Base-by-base conservation (phyloP, 345 rosid species). In the Clarkia xantiana region DNA sequence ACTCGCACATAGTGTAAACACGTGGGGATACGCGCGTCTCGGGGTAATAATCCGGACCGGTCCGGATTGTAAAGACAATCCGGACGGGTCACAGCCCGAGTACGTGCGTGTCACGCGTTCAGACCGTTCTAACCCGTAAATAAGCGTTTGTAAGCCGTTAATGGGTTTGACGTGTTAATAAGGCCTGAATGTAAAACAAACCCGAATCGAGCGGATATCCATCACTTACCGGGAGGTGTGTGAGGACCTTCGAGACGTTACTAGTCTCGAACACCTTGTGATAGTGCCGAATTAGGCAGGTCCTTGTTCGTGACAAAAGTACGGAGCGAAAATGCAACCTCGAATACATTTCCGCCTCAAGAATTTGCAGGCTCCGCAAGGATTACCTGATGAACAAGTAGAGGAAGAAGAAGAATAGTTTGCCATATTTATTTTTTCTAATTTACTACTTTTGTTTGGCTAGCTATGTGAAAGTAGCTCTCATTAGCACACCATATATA, bases 341-440 rank as follows among this genome's bases (percentile, higher is more conserved):
- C 73, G 73, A 10, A 76, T 77, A 69, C 97, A 90, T 75, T 77
- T 90, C 59, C 97, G 79, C 60, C 97, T 79, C 61, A 90, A 68
- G 74, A 90, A 90, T 56, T 90, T 90, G 76, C 97, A 90, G 23
- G 97, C 97, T 52, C 97, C 97, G 61, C 97, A 90, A 22, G 97
- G 94, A 52, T 94, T 77, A 39, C 94, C 84, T 40, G 15, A 7
- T 23, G 52, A 14, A 0, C 40, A 10, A 1, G 52, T 20, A 13
- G 17, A 5, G 0, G 52, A 25, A 4, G 36, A 29, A 22, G 25
- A 22, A 2, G 25, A 22, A 29, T 7, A 29, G 8, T 7, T 29
- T 29, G 36, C 36, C 36, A 29, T 29, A 29, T 29, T 29, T 5
- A 2, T 23, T 2, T 23, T 29, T 5, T 6, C 10, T 48, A 9